Base-by-base conservation (phyloP, 148 eudicot species). In the Bassia scoparia region DNA sequence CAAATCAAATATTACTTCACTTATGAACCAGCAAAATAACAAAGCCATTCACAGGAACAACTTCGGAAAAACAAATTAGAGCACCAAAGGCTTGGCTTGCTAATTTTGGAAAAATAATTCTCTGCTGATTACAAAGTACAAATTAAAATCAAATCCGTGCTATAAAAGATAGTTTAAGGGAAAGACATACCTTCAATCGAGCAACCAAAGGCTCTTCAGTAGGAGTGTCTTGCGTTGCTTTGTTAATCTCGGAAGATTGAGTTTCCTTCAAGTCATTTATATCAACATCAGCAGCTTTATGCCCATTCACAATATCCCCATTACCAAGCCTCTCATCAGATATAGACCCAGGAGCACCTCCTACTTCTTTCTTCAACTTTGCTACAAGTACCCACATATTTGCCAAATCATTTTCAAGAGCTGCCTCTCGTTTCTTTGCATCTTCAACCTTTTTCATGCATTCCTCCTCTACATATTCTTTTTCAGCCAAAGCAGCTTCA, bases 341-440 rank as follows among this genome's bases (percentile, higher is more conserved):
- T 76, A 77, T 73, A 21, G 81, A 35, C 73, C 82, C 96, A 16
- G 81, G 73, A 35, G 69, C 63, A 30, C 73, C 77, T 60, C 80
- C 83, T 43, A 76, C 87, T 37, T 92, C 97, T 81, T 88, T 91
- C 87, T 92, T 95, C 80, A 95, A 78, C 87, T 88, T 92, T 64
- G 99, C 97, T 69, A 95, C 99, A 78, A 95, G 94, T 78, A 92
- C 92, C 99, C 99, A 95, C 97, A 92, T 95, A 72, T 95, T 92
- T 46, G 99, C 97, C 67, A 95, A 79, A 85, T 95, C 99, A 74
- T 90, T 95, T 83, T 95, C 99, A 68, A 95, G 80, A 71, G 90
- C 82, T 23, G 88, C 82, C 82, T 95, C 97, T 52, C 87, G 84
- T 76, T 76, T 89, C 89, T 86, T 91, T 44, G 90, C 89, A 79